Percentiles rank a stretch among this genome's conserved stretches.
These are phyloP conservation scores for Kregervanrija delftensis DNA, from an alignment of 805 yeast species.

Conservation along the genomic window DNA sequence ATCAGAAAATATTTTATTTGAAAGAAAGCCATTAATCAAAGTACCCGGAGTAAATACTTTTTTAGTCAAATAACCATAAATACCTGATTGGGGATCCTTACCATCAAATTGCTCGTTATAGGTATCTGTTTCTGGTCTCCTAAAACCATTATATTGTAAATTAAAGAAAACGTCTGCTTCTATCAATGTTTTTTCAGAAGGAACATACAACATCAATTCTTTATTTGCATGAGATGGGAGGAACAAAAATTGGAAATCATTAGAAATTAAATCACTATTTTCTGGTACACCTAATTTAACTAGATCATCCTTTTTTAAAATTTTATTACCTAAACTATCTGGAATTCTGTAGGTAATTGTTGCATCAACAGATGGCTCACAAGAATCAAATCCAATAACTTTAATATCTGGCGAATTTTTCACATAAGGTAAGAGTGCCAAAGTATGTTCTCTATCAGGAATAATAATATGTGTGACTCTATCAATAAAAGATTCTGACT, in stretches of 20 bases:
- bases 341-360: slow-evolving; percentile 36
- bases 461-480: slow-evolving; percentile 46
- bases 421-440: slow-evolving; percentile 45
- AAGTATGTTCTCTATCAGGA: slow-evolving; percentile 60
- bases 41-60: slow-evolving; percentile 13
- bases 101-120: slow-evolving; percentile 40
- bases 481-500: slow-evolving; percentile 27
- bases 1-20: slow-evolving; percentile 8
- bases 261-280: slow-evolving; percentile 25
- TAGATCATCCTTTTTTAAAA: slow-evolving; percentile 24
- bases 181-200: slow-evolving; percentile 39
- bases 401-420: slow-evolving; percentile 41
- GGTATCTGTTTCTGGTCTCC: slow-evolving; percentile 19
- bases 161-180: slow-evolving; percentile 60
- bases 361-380: slow-evolving; percentile 28
- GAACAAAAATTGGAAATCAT: slow-evolving; percentile 47
- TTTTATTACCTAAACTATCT: slow-evolving; percentile 29
- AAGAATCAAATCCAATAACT: slow-evolving; percentile 47
- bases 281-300: slow-evolving; percentile 30
- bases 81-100: slow-evolving; percentile 37
- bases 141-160: slow-evolving; percentile 43
- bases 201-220: slow-evolving; percentile 49
- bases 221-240: slow-evolving; percentile 51
- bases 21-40: slow-evolving; percentile 5
- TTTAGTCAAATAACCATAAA: slow-evolving; percentile 17